Conservation (phyloP, 192 early-diverging fungal species). For the Coemansia sp. region DNA sequence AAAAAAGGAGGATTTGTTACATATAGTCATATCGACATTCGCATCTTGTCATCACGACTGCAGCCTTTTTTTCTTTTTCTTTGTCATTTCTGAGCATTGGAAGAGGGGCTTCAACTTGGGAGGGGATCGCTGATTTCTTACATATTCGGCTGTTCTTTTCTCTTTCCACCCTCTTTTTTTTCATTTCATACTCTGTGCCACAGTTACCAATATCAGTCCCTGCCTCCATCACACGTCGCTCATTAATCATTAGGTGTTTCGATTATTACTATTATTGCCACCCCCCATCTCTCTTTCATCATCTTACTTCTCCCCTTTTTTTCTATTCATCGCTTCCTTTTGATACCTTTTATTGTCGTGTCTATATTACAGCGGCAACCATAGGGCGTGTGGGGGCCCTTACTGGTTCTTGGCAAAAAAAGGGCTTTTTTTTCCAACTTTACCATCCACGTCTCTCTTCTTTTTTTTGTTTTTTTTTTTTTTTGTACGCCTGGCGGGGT, state of each 20-base stretch:
- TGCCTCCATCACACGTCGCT: slow-evolving; percentile 9
- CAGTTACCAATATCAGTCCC: slow-evolving; percentile 18
- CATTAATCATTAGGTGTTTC: slow-evolving; percentile 13
- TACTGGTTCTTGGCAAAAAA: background rate
- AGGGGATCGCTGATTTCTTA: slow-evolving; percentile 12
- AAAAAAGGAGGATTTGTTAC: slow-evolving; percentile 5
- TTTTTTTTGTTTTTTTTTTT: too few relatives aligned
- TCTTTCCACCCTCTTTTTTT: background rate
- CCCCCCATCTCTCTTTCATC: background rate
- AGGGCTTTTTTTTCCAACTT: background rate
- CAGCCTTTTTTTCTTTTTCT: background rate
- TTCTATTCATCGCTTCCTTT: slow-evolving; percentile 7
- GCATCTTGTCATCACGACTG: background rate
- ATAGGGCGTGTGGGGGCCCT: slow-evolving; percentile 13
- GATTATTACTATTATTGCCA: slow-evolving; percentile 11
- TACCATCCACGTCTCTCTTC: background rate
- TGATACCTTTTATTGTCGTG: slow-evolving; percentile 2
- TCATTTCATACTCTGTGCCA: slow-evolving; percentile 11
- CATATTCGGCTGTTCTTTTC: slow-evolving; percentile 13
- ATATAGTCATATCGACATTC: slow-evolving; percentile 17
- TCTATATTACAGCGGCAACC: slow-evolving; percentile 2
- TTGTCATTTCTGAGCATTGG: slow-evolving; percentile 14
- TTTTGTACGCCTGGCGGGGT: too few relatives aligned
- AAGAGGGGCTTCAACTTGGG: background rate
- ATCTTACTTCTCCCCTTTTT: background rate